phyloP scores from a whole-genome alignment of 148 eudicot species.

The Rhododendron mucronatum region DNA sequence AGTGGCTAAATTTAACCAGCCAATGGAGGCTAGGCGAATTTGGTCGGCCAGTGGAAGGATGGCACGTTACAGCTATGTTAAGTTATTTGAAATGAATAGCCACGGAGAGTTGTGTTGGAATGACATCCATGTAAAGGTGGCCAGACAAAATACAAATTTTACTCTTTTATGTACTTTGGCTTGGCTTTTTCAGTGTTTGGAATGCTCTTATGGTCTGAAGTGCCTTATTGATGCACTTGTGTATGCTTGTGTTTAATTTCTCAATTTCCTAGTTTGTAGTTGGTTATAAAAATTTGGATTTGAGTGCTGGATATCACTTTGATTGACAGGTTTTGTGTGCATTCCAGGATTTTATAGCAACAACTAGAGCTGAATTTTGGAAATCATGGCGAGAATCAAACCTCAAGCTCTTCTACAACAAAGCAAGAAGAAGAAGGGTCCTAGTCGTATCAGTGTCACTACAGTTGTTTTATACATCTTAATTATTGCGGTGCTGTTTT shows the following conservation, averaged over 20 bases:
- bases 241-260: neutral
- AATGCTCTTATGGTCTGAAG: neutral
- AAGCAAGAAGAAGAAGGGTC: constrained; percentile 96
- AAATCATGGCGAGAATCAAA: constrained; percentile 77
- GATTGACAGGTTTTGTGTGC: constrained; percentile 1
- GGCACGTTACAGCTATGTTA: neutral
- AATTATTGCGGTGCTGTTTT: constrained; percentile 52
- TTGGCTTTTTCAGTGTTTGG: neutral
- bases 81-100: neutral
- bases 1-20: neutral
- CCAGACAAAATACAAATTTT: neutral
- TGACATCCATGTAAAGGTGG: neutral
- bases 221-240: neutral
- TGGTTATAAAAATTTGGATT: neutral
- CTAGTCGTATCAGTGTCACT: constrained; percentile 53
- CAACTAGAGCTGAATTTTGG: neutral
- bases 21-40: neutral
- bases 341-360: neutral
- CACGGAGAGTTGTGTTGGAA: neutral
- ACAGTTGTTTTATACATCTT: constrained; percentile 53
- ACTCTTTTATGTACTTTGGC: neutral
- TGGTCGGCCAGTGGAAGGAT: neutral
- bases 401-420: constrained; percentile 89
- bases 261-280: neutral
- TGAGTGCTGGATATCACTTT: neutral